A percentile compares a stretch with the other conserved stretches of the same genome.
Conservation (phyloP, 208 protist species). For the Wallacemonas sp. region DNA sequence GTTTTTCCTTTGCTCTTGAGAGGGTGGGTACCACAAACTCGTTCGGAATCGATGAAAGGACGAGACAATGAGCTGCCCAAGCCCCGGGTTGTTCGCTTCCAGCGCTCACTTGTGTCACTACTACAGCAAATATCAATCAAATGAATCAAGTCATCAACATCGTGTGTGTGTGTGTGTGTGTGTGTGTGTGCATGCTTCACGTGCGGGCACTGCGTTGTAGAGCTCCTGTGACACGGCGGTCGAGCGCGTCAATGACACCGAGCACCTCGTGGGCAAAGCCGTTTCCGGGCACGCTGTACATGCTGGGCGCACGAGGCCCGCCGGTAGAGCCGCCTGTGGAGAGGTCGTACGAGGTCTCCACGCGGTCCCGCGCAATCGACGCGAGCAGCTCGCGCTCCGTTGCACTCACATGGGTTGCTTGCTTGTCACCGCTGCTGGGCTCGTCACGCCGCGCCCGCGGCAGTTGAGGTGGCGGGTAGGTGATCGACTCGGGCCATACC, state of each 20-base stretch:
- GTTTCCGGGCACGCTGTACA: constrained; percentile 10
- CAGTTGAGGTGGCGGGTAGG: neutral
- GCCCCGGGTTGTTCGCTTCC: neutral
- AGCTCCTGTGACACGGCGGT: constrained; percentile 67
- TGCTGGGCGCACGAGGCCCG: neutral
- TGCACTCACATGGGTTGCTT: neutral
- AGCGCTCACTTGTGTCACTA: too few relatives aligned
- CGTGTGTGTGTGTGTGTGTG: neutral
- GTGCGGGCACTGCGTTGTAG: constrained; percentile 31
- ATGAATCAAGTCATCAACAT: too few relatives aligned
- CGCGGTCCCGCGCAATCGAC: neutral
- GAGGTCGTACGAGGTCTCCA: neutral
- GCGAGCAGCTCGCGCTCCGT: neutral
- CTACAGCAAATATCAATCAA: too few relatives aligned
- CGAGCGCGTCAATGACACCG: constrained; percentile 77
- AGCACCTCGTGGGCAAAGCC: constrained; percentile 76
- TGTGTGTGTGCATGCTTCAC: neutral
- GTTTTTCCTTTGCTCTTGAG: too few relatives aligned
- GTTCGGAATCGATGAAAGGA: neutral
- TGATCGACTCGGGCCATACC: neutral
- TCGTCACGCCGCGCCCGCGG: neutral
- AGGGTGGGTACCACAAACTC: too few relatives aligned
- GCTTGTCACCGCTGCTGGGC: too few relatives aligned
- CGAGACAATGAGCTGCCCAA: neutral
- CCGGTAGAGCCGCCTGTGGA: neutral